Conservation (phyloP, 2,329 filamentous ascomycete species). For the Xylariaceae sp. region DNA sequence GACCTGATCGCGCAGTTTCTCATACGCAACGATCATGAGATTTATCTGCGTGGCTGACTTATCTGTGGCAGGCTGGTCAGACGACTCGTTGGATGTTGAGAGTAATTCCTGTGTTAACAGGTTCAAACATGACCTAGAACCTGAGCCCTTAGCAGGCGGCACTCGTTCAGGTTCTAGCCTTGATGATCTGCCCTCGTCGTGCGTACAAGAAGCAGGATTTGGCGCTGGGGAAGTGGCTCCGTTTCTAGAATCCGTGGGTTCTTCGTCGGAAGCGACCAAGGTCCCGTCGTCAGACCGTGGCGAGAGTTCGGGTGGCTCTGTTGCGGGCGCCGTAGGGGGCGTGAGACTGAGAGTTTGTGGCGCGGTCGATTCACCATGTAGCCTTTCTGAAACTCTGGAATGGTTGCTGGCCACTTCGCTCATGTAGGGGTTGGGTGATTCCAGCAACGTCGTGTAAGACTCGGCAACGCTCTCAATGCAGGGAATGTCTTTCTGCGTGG, state of each 20-base stretch:
- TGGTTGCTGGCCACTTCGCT: conserved; percentile 27
- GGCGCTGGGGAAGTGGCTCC: conserved; percentile 36
- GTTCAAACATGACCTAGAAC: conserved; percentile 47
- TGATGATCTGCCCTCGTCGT: conserved; percentile 13
- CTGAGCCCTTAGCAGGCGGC: conserved; percentile 33
- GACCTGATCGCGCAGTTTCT: conserved; percentile 45
- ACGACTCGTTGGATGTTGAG: conserved; percentile 32
- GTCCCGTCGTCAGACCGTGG: conserved; percentile 42
- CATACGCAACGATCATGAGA: conserved; percentile 56
- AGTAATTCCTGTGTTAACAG: conserved; percentile 47
- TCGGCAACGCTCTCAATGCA: conserved; percentile 47
- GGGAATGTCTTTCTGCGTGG: conserved; percentile 32
- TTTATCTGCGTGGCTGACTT: conserved; percentile 46
- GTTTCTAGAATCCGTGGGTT: conserved; percentile 43
- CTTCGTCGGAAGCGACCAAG: conserved; percentile 42
- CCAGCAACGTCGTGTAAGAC: conserved; percentile 44
- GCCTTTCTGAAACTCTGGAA: not conserved
- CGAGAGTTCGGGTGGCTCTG: conserved; percentile 16
- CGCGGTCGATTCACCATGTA: not conserved
- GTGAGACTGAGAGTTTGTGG: conserved; percentile 9
- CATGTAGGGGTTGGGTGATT: conserved; percentile 34
- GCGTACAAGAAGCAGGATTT: conserved; percentile 25
- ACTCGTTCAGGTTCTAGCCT: conserved; percentile 1
- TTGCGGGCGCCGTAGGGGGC: conserved; percentile 13
- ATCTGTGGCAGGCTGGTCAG: conserved; percentile 27